phyloP scores from a whole-genome alignment of 805 yeast genomes.

The Ogataea henricii region DNA sequence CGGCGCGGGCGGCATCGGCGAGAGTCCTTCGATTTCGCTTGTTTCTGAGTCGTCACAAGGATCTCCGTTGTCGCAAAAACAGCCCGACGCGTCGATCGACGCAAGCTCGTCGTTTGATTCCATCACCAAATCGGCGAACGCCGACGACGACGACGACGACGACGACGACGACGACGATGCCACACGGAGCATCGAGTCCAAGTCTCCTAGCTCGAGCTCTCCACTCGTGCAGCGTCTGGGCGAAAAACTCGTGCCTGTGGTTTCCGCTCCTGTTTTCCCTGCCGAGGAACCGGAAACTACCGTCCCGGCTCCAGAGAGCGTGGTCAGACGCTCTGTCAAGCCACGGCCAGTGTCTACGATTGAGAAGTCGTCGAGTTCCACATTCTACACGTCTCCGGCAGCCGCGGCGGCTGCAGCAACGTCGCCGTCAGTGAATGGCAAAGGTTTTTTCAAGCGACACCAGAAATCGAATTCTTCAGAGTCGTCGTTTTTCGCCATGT shows the following conservation, averaged over 20 bases:
- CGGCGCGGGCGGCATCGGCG: not conserved
- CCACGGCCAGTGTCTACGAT: conserved; percentile 42
- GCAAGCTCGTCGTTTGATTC: not conserved
- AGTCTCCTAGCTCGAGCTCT: not conserved
- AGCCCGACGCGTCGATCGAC: not conserved
- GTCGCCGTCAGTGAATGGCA: conserved; percentile 40
- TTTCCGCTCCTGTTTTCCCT: conserved; percentile 36
- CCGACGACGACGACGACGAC: too few relatives aligned
- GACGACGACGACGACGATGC: conserved; percentile 2
- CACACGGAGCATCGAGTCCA: not conserved
- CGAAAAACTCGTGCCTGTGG: conserved; percentile 37
- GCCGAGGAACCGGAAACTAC: conserved; percentile 7
- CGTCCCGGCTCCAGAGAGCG: not conserved
- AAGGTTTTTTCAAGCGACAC: conserved; percentile 62
- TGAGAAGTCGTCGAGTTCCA: conserved; percentile 34
- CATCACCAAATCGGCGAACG: conserved; percentile 4
- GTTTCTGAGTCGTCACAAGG: conserved; percentile 21
- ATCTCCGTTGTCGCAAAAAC: not conserved
- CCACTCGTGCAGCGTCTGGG: conserved; percentile 12
- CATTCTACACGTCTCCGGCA: conserved; percentile 9
- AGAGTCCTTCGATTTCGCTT: conserved; percentile 23
- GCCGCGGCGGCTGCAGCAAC: conserved; percentile 31
- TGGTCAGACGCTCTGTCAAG: conserved; percentile 5
- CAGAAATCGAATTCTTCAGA: conserved; percentile 65
- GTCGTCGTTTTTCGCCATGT: conserved; percentile 42